Base-by-base conservation (phyloP, 1,284 basidiomycete genomes). In the Meripilus lineatus region DNA sequence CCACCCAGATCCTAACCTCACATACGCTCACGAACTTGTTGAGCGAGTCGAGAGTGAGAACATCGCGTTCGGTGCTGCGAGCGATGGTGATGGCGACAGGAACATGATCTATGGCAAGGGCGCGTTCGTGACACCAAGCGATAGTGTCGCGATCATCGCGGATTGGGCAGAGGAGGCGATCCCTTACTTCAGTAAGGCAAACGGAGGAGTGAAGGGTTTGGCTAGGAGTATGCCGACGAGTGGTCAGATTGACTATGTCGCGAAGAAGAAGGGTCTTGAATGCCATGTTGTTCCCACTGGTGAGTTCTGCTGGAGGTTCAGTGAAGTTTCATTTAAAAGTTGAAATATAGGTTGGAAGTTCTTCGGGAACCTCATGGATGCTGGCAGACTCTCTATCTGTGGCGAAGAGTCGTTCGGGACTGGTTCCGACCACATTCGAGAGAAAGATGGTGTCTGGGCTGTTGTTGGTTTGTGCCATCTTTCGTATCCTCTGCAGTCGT, bases 71-170 rank as follows among this genome's bases (percentile, higher is more conserved):
- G 95, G 95, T 49, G 96, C 96, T 26, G 95, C 95, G 4, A 92
- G 87, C 50, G 95, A 99, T 63, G 95, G 95, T 39, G 95, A 99
- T 60, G 95, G 95, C 34, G 95, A 99, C 68, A 75, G 95, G 50
- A 99, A 99, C 77, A 99, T 99, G 95, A 99, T 99, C 64, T 98
- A 99, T 69, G 96, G 95, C 59, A 89, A 91, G 67, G 85, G 88
- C 54, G 96, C 95, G 24, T 99, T 99, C 67, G 96, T 99, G 52
- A 99, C 94, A 26, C 95, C 95, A 14, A 90, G 85, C 21, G 95
- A 99, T 69, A 94, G 90, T 25, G 94, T 99, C 41, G 96, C 96
- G 37, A 94, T 99, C 72, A 99, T 99, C 58, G 95, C 95, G 37
- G 88, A 99, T 68, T 98, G 93, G 92, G 89, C 93, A 43, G 70